phyloP scores from a whole-genome alignment of 1,139 yeast genomes.

The Pichia sp. region DNA sequence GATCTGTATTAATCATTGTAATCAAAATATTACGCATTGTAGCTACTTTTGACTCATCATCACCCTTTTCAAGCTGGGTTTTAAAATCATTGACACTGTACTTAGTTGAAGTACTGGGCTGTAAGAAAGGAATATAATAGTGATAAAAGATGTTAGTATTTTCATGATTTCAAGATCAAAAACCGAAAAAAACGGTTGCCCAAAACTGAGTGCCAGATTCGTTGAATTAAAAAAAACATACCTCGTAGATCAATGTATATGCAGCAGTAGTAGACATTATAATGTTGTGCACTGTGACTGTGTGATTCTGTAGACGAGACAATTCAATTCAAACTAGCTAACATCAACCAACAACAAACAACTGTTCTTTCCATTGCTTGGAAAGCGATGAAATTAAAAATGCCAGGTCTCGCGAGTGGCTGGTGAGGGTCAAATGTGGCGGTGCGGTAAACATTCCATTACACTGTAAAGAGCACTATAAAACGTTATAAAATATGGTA shows the following conservation, averaged over 20 bases:
- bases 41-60: constrained; percentile 79
- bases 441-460: background rate
- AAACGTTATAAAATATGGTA: background rate
- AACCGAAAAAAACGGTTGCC: background rate
- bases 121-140: background rate
- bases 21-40: constrained; percentile 86
- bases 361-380: background rate
- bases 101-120: constrained; percentile 62
- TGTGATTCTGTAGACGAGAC: background rate
- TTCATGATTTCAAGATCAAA: background rate
- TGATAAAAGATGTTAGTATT: background rate
- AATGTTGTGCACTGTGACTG: background rate
- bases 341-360: background rate
- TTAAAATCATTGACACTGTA: constrained; percentile 73
- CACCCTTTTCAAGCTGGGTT: constrained; percentile 78
- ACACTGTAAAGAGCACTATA: background rate
- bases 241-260: constrained; percentile 67
- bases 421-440: background rate
- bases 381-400: background rate
- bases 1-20: constrained; percentile 87
- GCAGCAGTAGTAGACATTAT: constrained; percentile 34
- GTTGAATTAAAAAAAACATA: constrained; percentile 17
- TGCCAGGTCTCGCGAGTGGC: background rate
- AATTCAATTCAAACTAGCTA: background rate
- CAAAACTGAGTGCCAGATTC: background rate